phyloP scores from a whole-genome alignment of 2,329 filamentous ascomycete genomes.

The Fusarium neocosmosporiellum region DNA sequence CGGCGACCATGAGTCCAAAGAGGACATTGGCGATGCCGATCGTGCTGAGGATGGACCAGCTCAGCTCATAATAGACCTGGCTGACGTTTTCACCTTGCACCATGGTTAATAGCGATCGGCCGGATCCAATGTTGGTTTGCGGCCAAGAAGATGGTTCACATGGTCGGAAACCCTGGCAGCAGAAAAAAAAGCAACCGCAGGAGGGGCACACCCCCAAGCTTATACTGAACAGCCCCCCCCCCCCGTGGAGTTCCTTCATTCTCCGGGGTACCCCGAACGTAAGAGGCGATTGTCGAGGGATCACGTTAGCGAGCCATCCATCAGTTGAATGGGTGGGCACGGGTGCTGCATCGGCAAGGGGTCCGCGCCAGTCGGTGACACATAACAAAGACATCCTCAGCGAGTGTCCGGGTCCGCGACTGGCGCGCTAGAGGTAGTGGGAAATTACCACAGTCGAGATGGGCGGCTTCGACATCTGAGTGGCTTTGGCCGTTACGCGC shows the following conservation, averaged over 20 bases:
- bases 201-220: conserved; percentile 1
- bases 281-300: not conserved
- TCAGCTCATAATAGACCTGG: conserved; percentile 53
- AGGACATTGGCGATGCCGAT: conserved; percentile 55
- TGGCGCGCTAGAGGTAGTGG: conserved; percentile 9
- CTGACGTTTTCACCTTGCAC: not conserved
- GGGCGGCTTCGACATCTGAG: not conserved
- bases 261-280: conserved; percentile 8
- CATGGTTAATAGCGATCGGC: conserved; percentile 14
- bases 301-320: not conserved
- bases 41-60: conserved; percentile 59
- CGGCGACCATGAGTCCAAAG: conserved; percentile 52
- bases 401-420: not conserved
- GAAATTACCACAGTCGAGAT: not conserved
- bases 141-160: not conserved
- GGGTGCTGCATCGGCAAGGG: not conserved
- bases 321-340: not conserved
- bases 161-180: not conserved
- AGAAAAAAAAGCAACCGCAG: not conserved
- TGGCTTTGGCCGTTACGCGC: not conserved
- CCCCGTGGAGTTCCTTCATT: conserved; percentile 1
- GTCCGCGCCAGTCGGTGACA: not conserved
- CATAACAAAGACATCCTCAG: not conserved
- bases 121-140: not conserved
- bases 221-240: not conserved